Evolutionary conservation across 2,329 filamentous ascomycete genomes (phyloP).

Genomic region (Trichoderma hamatum): DNA sequence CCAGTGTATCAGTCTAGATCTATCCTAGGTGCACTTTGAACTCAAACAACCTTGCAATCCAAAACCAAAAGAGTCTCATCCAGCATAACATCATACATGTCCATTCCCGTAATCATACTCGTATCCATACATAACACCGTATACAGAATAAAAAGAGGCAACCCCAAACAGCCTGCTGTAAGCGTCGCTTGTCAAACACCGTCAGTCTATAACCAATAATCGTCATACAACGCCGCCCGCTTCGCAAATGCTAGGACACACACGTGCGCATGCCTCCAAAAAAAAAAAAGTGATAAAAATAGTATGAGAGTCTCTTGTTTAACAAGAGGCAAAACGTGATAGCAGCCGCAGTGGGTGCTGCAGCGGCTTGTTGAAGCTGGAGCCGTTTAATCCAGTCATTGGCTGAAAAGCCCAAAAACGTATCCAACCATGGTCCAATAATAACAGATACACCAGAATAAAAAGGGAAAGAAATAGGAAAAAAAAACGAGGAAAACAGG

Average conservation of each 20-base stretch:
- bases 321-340: neutral
- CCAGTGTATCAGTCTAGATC: conserved; percentile 17
- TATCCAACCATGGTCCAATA: conserved; percentile 4
- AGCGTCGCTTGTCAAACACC: neutral
- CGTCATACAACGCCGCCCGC: neutral
- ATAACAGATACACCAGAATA: neutral
- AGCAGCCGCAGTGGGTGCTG: neutral
- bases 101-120: neutral
- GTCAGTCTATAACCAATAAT: neutral
- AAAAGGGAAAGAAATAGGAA: neutral
- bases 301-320: neutral
- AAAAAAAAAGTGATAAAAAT: neutral
- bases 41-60: neutral
- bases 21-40: conserved; percentile 17
- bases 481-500: neutral
- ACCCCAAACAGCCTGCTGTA: neutral
- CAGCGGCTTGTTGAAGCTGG: neutral
- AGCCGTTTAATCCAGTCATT: neutral
- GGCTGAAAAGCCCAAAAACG: neutral
- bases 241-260: neutral
- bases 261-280: neutral
- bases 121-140: neutral
- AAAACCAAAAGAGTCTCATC: neutral
- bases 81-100: neutral
- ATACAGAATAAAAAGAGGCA: neutral